Evolutionary conservation across 345 rosid genomes (phyloP), one percentile per base, ranked within the genome.

Genomic region (Hibiscus syriacus): DNA sequence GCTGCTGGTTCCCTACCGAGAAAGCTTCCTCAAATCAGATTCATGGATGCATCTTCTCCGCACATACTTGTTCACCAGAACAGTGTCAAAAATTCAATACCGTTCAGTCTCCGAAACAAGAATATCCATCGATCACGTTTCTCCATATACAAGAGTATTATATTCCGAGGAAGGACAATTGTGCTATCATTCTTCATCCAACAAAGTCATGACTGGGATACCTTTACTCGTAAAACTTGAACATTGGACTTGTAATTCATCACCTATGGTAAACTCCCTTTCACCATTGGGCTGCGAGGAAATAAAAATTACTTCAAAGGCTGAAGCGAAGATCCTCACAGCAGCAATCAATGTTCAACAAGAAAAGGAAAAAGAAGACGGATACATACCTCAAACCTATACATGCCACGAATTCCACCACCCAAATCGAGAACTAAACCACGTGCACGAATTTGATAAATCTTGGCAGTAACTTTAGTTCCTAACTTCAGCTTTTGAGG

Each of bases 341-440:
- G 38, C 12, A 27, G 29, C 6, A 27, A 20, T 32, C 38, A 20
- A 6, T 14, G 19, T 55, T 27, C 25, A 10, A 34, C 16, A 67
- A 14, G 12, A 66, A 12, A 34, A 30, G 60, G 49, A 23, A 45
- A 55, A 43, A 55, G 62, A 68, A 66, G 52, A n/a, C n/a, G n/a
- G 62, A 63, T 8, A 38, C 68, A 6, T 80, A 91, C 99, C 91
- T 87, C 79, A 70, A 89, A 94, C 65, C 78, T 83, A 72, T 87
- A 86, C 97, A 91, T 90, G 66, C 95, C 99, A 54, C 84, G 97
- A 71, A 91, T 75, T 74, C 83, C 95, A 80, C 89, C 84, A 66
- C 96, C 97, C 88, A 94, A 75, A 73, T 94, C 96, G 79, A 89
- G 96, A 75, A 89, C 95, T 55, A 94, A 79, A 65, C 99, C 99